Conservation (phyloP, 1,139 yeast species). For the Kurtzmaniella quercitrusa region DNA sequence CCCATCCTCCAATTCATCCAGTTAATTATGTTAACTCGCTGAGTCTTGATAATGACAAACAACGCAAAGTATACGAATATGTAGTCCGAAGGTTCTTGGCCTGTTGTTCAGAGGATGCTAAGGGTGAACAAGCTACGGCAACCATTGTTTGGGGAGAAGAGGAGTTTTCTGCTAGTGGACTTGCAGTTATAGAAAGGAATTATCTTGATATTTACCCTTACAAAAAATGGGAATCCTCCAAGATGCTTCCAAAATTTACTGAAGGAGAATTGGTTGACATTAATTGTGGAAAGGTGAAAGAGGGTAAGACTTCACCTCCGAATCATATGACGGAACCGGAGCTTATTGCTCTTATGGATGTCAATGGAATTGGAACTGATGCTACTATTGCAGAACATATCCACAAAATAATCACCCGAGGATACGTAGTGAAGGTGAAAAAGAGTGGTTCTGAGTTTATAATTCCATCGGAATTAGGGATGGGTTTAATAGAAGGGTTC, state of each 20-base stretch:
- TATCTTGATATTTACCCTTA: slow-evolving; percentile 79
- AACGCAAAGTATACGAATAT: slow-evolving; percentile 78
- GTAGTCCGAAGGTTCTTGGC: slow-evolving; percentile 86
- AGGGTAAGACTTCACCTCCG: slow-evolving; percentile 81
- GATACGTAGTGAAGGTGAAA: slow-evolving; percentile 56
- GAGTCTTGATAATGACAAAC: slow-evolving; percentile 38
- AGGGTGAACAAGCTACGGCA: slow-evolving; percentile 64
- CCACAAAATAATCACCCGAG: slow-evolving; percentile 65
- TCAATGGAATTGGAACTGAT: slow-evolving; percentile 96
- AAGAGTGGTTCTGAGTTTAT: slow-evolving; percentile 37
- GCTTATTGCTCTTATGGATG: slow-evolving; percentile 90
- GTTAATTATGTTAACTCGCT: slow-evolving; percentile 45
- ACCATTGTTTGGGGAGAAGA: slow-evolving; percentile 77
- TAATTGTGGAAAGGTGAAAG: slow-evolving; percentile 52
- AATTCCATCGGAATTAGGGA: slow-evolving; percentile 80
- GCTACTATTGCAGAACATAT: slow-evolving; percentile 99
- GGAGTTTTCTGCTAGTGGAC: slow-evolving; percentile 61
- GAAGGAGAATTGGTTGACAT: slow-evolving; percentile 55
- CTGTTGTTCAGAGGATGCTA: slow-evolving; percentile 88
- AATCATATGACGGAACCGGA: slow-evolving; percentile 86
- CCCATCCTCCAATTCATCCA: slow-evolving; percentile 99
- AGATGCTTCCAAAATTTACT: slow-evolving; percentile 60
- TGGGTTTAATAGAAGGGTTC: slow-evolving; percentile 86
- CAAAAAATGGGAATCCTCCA: slow-evolving; percentile 70
- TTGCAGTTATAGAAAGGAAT: slow-evolving; percentile 67